Base-by-base conservation (phyloP, 2,329 filamentous ascomycete species). In the Rhinocladiella similis region DNA sequence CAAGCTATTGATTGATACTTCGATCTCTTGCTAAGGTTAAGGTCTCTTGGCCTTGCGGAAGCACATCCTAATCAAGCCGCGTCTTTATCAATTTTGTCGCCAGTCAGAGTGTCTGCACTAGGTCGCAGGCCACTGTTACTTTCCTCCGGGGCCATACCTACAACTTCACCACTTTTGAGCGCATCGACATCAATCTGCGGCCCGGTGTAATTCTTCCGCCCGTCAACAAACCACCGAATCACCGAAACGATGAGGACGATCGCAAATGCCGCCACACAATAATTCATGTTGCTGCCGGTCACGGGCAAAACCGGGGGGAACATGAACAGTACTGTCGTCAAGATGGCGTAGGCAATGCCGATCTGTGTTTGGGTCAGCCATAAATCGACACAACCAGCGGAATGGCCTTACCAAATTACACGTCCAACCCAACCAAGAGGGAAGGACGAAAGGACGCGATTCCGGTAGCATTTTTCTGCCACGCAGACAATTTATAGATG, bases 241-340 rank as follows among this genome's bases (percentile, higher is more conserved):
- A 77, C 71, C 25, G 80, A 83, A 56, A 86, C 77, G 35, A 83
- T 69, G 41, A 84, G 66, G 47, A 86, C 81, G 54, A 83, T 81
- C 1, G 77, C 81, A 47, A 85, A 84, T 0, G 78, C 82, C 16
- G 79, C 82, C 19, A 76, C 69, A 56, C 72, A 75, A 65, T 76
- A 76, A 61, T 76, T 91, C 88, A 91, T 91, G 72, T 83, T 90
- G 63, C 74, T 82, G 0, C 80, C 77, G 0, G 83, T 84, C 1
- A 87, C 85, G 0, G 86, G 86, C 3, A 85, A 67, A 6, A 79
- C 79, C 0, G 88, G 88, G 2, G 88, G 88, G 71, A 91, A 90
- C 18, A 90, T 78, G 72, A 91, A 91, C 0, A 91, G 77, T 1
- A 90, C 83, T 0, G 87, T 90, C 0, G 88, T 91, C n/a, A 91